These are phyloP conservation scores for Suillus cothurnatus DNA, from an alignment of 768 basidiomycete species.

Conservation along the genomic window DNA sequence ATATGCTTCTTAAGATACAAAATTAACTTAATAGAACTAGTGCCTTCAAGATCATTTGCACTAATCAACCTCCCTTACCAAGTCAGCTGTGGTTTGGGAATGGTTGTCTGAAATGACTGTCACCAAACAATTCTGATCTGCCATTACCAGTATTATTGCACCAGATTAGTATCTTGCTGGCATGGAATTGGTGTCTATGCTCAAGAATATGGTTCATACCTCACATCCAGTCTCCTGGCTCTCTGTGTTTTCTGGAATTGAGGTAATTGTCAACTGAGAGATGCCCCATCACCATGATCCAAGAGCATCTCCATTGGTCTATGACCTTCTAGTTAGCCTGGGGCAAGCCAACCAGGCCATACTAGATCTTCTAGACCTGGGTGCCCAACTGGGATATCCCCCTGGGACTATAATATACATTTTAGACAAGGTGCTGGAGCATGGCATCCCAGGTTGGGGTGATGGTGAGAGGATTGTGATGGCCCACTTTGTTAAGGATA, in stretches of 20 bases:
- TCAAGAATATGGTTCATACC: background rate
- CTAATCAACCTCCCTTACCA: background rate
- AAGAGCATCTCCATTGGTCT: background rate
- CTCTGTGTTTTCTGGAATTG: background rate
- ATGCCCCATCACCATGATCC: slow-evolving; percentile 2
- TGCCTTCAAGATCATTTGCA: background rate
- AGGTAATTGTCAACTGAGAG: slow-evolving; percentile 8
- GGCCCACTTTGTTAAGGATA: slow-evolving; percentile 1
- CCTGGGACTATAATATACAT: slow-evolving; percentile 3
- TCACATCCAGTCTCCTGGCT: background rate
- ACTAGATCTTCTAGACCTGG: background rate
- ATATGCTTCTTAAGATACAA: background rate
- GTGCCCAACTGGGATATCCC: background rate
- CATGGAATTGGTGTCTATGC: background rate
- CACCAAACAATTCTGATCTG: background rate
- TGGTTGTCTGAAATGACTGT: slow-evolving; percentile 4
- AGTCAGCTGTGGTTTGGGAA: background rate
- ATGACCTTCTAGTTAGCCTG: slow-evolving; percentile 6
- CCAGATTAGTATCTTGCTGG: background rate
- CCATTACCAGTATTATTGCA: background rate
- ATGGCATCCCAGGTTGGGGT: background rate
- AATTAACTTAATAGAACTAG: background rate
- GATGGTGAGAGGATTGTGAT: background rate
- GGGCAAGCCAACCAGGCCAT: background rate
- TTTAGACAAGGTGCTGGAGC: background rate